phyloP scores from a whole-genome alignment of 768 basidiomycete genomes.

The Boletus rufocinnamomeus region DNA sequence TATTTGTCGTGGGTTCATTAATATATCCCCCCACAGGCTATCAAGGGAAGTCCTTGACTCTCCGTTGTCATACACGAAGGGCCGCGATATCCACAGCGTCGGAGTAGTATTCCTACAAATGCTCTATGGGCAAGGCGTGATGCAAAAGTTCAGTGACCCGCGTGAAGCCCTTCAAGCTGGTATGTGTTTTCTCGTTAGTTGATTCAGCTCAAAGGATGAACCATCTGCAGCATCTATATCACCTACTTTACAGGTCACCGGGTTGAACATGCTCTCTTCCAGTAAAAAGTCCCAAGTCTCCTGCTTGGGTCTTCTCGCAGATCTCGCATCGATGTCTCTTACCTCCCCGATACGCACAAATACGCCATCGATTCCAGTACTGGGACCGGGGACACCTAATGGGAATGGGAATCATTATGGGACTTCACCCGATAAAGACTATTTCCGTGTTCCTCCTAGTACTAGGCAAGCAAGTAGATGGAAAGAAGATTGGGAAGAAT shows the following conservation, averaged over 20 bases:
- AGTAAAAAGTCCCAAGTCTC: constrained; percentile 58
- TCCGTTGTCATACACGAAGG: constrained; percentile 71
- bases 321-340: constrained; percentile 48
- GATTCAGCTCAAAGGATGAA: not conserved
- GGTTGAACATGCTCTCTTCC: constrained; percentile 58
- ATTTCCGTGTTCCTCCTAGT: constrained; percentile 44
- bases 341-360: constrained; percentile 22
- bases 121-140: constrained; percentile 76
- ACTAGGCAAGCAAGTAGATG: constrained; percentile 72
- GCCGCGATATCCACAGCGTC: constrained; percentile 80
- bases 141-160: constrained; percentile 52
- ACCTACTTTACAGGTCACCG: constrained; percentile 50
- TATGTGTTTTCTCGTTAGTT: constrained; percentile 28
- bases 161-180: constrained; percentile 59
- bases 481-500: constrained; percentile 93
- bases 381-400: constrained; percentile 50
- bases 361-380: constrained; percentile 24
- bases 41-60: constrained; percentile 80
- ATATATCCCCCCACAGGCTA: constrained; percentile 46
- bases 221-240: constrained; percentile 52
- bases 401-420: constrained; percentile 36
- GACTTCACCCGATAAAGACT: constrained; percentile 69
- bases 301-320: constrained; percentile 58
- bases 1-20: not conserved
- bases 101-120: constrained; percentile 84